phyloP scores from a whole-genome alignment of 805 yeast species.

The Candida nonsorbophila region DNA sequence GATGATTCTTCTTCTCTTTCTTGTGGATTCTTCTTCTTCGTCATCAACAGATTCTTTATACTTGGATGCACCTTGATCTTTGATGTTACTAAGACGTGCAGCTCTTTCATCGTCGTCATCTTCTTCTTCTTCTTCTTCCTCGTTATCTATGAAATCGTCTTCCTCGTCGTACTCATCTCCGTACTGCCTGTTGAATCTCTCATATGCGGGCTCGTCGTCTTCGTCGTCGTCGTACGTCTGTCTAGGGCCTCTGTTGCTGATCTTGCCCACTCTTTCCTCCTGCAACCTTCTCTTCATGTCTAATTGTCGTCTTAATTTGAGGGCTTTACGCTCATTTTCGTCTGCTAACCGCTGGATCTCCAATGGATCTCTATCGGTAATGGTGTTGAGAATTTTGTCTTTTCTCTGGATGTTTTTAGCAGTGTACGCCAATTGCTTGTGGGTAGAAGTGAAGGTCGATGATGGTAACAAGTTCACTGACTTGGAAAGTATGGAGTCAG shows the following conservation, averaged over 20 bases:
- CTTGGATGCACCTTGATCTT: constrained; percentile 50
- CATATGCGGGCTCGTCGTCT: constrained; percentile 30
- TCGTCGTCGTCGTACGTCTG: constrained; percentile 6
- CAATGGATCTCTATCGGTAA: constrained; percentile 64
- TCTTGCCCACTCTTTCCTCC: constrained; percentile 43
- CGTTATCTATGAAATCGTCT: constrained; percentile 41
- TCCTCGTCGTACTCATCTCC: constrained; percentile 35
- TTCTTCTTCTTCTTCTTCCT: constrained; percentile 35
- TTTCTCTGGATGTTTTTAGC: constrained; percentile 46
- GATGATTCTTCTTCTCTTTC: constrained; percentile 45
- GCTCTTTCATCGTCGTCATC: constrained; percentile 50
- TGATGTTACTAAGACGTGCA: constrained; percentile 50
- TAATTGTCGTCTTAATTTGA: constrained; percentile 61
- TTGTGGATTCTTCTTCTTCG: constrained; percentile 16
- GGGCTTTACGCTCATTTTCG: constrained; percentile 52
- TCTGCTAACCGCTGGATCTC: constrained; percentile 62
- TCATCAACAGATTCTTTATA: constrained; percentile 22
- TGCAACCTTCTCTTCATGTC: constrained; percentile 54
- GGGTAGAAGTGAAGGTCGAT: constrained; percentile 82
- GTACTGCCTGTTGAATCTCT: constrained; percentile 31
- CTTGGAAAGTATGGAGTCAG: constrained; percentile 60
- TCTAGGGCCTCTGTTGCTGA: constrained; percentile 36
- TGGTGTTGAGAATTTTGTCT: constrained; percentile 46
- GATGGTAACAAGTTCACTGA: constrained; percentile 79
- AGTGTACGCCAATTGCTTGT: constrained; percentile 70